Evolutionary conservation across 106 monocot species (phyloP), one percentile per base, ranked within the genome.

Genomic region (Allium cepa): DNA sequence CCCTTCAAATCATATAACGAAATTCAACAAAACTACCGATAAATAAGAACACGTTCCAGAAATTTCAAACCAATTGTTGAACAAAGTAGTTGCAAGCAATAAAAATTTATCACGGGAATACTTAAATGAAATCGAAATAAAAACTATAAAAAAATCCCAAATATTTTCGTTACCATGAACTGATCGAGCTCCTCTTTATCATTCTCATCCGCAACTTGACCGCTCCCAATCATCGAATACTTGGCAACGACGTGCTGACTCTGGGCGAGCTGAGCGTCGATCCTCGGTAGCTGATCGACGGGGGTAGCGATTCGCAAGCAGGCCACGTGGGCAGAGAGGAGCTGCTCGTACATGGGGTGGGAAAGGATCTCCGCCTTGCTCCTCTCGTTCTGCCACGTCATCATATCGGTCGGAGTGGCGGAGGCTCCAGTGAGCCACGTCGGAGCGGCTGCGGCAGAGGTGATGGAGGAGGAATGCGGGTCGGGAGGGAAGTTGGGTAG

Each of bases 271-370:
- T 94, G 94, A 0, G 94, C 87, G 69, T 94, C 94, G 80, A 94
- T 94, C 82, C 90, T 76, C 18, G 94, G 94, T 22, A 94, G 82
- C 82, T 94, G 94, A 76, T 94, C 94, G 36, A 94, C 94, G 63
- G 94, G 94, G 51, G 94, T 94, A 9, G 94, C 94, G 66, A 94
- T 85, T 66, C 94, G 64, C 47, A 94, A 70, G 72, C 90, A 94
- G 51, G 90, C 87, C 59, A 94, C 87, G 73, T 90, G 94, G 22
- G 94, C 94, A 60, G 90, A 76, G 72, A 94, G 80, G 53, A 94
- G 82, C 85, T 94, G 94, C 76, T 94, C 94, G 80, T 90, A 94
- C 72, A 94, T 57, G 17, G 94, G 94, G 66, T 94, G 94, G 56
- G 72, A 66, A 61, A 90, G 60, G 28, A 90, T 84, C 78, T 90